Evolutionary conservation across 805 yeast genomes (phyloP).

Genomic region (Yarrowia sp.): DNA sequence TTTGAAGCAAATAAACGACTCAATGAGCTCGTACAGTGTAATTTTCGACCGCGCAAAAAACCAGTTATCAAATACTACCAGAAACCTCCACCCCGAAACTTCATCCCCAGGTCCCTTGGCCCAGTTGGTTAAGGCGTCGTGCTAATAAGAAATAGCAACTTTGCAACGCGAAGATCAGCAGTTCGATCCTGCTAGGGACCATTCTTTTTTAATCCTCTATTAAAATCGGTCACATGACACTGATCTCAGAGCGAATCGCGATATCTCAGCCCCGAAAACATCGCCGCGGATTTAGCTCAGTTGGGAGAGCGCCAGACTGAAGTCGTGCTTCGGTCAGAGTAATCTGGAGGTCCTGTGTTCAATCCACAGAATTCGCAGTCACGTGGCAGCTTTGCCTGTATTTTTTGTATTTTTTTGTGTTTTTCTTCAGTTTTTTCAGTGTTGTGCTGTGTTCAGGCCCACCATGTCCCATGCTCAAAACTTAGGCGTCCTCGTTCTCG

Average conservation of each 20-base stretch:
- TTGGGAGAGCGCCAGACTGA: conserved; percentile 45
- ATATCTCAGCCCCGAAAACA: no score
- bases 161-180: conserved; percentile 48
- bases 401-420: no score
- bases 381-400: no score
- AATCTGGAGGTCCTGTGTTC: neutral
- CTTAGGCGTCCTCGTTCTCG: no score
- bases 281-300: conserved; percentile 37
- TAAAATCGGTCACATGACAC: neutral
- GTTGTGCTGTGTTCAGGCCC: no score
- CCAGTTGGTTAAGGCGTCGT: conserved; percentile 27
- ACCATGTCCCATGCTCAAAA: no score
- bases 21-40: no score
- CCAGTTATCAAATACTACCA: no score
- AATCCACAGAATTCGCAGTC: neutral
- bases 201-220: conserved; percentile 1
- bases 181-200: conserved; percentile 45
- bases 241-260: neutral
- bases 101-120: conserved; percentile 27
- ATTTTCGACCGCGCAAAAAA: no score
- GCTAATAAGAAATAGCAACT: conserved; percentile 25
- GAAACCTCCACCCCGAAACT: no score
- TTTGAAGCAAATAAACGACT: no score
- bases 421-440: neutral
- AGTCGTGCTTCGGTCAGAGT: conserved; percentile 26